Percentiles rank a stretch among this genome's conserved stretches.
Evolutionary conservation across 345 rosid species (phyloP).

Genomic region (thale cress (Arabidopsis thaliana)): TAIR10.1 NC_003074.8:22029001-22029500

Average conservation of each 20-base stretch:
- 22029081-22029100: slow-evolving; percentile 16
- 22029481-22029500: slow-evolving; percentile 8
- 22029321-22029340: slow-evolving; percentile 65
- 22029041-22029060: slow-evolving; percentile 22
- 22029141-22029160: slow-evolving; percentile 20
- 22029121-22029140: slow-evolving; percentile 18
- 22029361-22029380: slow-evolving; percentile 43
- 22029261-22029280: slow-evolving; percentile 32
- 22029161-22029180: background rate
- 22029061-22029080: slow-evolving; percentile 18
- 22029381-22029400: background rate
- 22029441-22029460: background rate
- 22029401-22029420: background rate
- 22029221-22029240: slow-evolving; percentile 32
- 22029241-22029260: slow-evolving; percentile 19
- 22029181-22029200: background rate
- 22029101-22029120: slow-evolving; percentile 36
- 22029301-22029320: slow-evolving; percentile 40
- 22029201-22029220: slow-evolving; percentile 15
- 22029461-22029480: background rate
- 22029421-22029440: background rate
- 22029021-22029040: slow-evolving; percentile 1
- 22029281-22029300: slow-evolving; percentile 36
- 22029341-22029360: slow-evolving; percentile 52
- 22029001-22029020: background rate